Evolutionary conservation across 2,329 filamentous ascomycete genomes (phyloP), one percentile per base, ranked within the genome.

Genomic region (Colletotrichum sp.): DNA sequence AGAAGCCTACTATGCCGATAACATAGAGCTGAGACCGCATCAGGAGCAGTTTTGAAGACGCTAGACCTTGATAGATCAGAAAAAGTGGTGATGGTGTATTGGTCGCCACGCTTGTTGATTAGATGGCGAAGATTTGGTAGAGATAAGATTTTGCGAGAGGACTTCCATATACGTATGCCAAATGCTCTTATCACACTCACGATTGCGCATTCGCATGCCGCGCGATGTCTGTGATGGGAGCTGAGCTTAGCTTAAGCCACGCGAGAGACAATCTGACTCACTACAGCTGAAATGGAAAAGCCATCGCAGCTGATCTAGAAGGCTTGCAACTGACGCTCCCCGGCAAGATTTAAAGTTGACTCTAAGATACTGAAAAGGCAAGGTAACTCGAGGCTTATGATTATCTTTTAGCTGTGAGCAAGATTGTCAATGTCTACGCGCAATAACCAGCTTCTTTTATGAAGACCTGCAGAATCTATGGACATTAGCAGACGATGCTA

Each of bases 401-500:
- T 6, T 12, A n/a, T 49, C 18, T 44, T n/a, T 44, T n/a, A 3
- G 18, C 18, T 2, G 18, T n/a, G 18, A n/a, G 6, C 39, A 44
- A 4, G 9, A n/a, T n/a, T 10, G 5, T 6, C 39, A n/a, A 44
- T 49, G 18, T 49, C 39, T 49, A 49, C 5, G 9, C 18, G 9
- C 9, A n/a, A n/a, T n/a, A 49, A n/a, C 18, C 18, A 49, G 39
- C 18, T 2, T 49, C 39, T n/a, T 10, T 12, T n/a, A n/a, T 0
- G 9, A 49, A 12, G 9, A 12, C 6, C 6, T 49, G 39, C 6
- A 49, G 9, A 0, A 49, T n/a, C 39, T 49, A 3, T 0, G 39
- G 18, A 21, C 18, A 49, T 49, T 49, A 3, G 6, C 39, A 49
- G 9, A 4, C 5, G 3, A n/a, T 49, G 5, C 6, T 0, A 21